phyloP scores from a whole-genome alignment of 805 yeast genomes.

The Starmerella stigmatis region DNA sequence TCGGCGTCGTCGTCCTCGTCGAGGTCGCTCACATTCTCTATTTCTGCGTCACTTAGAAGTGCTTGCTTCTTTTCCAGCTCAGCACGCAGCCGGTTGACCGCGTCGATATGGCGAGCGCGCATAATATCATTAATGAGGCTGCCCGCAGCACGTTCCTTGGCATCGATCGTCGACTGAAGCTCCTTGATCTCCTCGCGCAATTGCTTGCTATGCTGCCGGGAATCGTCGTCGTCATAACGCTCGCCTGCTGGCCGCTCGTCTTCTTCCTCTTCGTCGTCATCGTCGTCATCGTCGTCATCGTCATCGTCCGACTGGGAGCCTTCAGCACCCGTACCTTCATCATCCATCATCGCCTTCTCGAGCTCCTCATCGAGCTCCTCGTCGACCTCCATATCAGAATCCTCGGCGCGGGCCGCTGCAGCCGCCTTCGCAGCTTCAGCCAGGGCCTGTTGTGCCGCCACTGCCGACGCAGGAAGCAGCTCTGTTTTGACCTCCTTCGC shows the following conservation, averaged over 20 bases:
- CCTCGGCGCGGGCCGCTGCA: conserved; percentile 33
- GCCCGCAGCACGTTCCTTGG: conserved; percentile 60
- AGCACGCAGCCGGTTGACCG: conserved; percentile 62
- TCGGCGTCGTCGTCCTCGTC: conserved; percentile 22
- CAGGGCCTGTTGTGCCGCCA: conserved; percentile 28
- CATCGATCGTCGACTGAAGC: conserved; percentile 62
- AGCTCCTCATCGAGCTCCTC: conserved; percentile 28
- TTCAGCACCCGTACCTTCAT: conserved; percentile 20
- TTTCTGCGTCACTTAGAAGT: conserved; percentile 39
- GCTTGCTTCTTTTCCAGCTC: conserved; percentile 73
- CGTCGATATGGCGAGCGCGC: conserved; percentile 75
- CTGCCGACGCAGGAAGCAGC: conserved; percentile 40
- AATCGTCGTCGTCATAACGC: conserved; percentile 44
- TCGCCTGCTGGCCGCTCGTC: conserved; percentile 44
- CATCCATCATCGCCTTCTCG: conserved; percentile 30
- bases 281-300: conserved; percentile 43
- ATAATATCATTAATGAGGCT: conserved; percentile 73
- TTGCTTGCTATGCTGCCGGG: conserved; percentile 55
- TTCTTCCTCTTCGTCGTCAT: conserved; percentile 46
- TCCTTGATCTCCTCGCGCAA: conserved; percentile 79
- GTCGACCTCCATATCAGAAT: conserved; percentile 30
- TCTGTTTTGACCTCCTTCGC: conserved; percentile 77
- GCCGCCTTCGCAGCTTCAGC: conserved; percentile 27
- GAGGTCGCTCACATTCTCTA: conserved; percentile 23
- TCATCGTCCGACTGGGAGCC: conserved; percentile 32